Conservation (phyloP, 1,139 yeast species). For the Geotrichum australiense region DNA sequence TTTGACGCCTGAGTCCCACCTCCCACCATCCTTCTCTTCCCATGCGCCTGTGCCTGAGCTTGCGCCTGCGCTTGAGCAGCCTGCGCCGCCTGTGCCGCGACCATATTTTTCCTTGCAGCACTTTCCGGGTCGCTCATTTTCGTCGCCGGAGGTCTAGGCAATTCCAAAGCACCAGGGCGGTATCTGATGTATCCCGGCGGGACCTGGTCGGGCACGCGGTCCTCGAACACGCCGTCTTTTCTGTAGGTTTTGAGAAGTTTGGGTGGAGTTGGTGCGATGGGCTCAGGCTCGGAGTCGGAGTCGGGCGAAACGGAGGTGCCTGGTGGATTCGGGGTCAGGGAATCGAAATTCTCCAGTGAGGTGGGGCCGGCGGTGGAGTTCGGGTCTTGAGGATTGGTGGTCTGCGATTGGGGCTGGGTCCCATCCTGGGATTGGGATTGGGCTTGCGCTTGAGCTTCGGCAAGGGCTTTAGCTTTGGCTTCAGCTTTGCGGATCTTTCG, state of each 20-base stretch:
- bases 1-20: no score
- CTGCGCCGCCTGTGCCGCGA: no score
- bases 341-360: no score
- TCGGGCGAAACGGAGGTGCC: background rate
- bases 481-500: constrained; percentile 13
- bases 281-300: background rate
- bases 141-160: constrained; percentile 20
- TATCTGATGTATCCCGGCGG: constrained; percentile 20
- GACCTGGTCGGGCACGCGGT: constrained; percentile 9
- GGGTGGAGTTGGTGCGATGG: constrained; percentile 1
- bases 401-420: background rate
- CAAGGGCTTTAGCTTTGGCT: constrained; percentile 10
- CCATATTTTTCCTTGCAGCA: constrained; percentile 4
- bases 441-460: background rate
- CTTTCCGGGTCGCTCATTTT: constrained; percentile 23
- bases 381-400: background rate
- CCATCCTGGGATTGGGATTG: no score
- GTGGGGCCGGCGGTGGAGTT: background rate
- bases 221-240: constrained; percentile 13
- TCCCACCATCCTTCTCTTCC: no score
- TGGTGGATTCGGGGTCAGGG: background rate
- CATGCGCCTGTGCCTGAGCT: constrained; percentile 4
- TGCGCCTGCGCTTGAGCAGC: background rate
- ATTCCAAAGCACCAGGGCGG: constrained; percentile 26
- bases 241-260: constrained; percentile 9